Evolutionary conservation across 768 basidiomycete genomes (phyloP), one percentile per base, ranked within the genome.

Genomic region (Podaxis sp.): DNA sequence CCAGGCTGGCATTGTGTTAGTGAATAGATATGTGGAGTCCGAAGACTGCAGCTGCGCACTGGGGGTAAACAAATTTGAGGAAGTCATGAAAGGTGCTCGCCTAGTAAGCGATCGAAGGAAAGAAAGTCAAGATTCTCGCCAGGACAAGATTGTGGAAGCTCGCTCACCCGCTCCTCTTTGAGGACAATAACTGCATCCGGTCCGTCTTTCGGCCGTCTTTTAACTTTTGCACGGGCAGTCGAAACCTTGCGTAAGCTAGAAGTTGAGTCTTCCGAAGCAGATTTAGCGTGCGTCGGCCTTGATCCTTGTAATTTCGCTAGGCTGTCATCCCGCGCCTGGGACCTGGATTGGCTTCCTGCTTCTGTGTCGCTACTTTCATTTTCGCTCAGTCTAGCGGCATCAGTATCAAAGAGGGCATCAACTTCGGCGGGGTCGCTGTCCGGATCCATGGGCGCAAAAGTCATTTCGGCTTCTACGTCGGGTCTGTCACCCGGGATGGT

Each of bases 51-150:
- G 30, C 51, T 58, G 76, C 89, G 69, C 75, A 95, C 94, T 96
- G 91, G 20, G 95, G 95, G 73, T 97, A 96, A 56, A 95, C 86
- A 72, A 89, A 96, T 77, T 91, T 93, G 63, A 97, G 83, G 72
- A 96, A 95, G 74, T 96, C 95, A 63, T 96, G 95, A 73, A 97
- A 96, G 11, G 88, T 92, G 71, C 78, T 83, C 2, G 95, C 93
- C 84, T 90, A 66, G 56, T 49, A 5, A 20, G 11, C 12, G 49
- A 28, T 50, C 8, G 13, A 8, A 44, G 8, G 3, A 13, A 44
- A 24, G 22, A 28, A 22, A 50, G 3, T 24, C 22, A 46, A 20
- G 7, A 20, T 4, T 24, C 20, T 3, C 22, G 22, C 22, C 24
- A 24, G 22, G 26, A 50, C 12, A 12, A 10, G 44, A 17, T 7